Conservation (phyloP, 1,139 yeast species). For the Blastobotrys indianensis region DNA sequence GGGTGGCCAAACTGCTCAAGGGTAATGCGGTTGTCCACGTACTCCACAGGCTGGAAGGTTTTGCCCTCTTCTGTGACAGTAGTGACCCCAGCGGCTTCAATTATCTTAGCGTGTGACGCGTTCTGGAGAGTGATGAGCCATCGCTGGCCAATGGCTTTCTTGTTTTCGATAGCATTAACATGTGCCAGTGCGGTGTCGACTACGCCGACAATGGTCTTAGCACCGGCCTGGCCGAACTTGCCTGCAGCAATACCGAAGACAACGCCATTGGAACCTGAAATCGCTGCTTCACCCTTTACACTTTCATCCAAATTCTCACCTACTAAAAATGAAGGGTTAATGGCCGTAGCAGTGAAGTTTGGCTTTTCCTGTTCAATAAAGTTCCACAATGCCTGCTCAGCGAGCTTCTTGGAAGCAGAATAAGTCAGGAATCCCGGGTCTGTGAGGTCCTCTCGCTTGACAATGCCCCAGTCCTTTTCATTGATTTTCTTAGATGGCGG, state of each 20-base stretch:
- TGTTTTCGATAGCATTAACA: constrained; percentile 38
- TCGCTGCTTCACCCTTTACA: constrained; percentile 19
- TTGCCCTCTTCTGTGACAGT: no score
- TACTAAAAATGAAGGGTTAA: constrained; percentile 44
- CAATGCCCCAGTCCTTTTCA: constrained; percentile 39
- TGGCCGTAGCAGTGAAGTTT: constrained; percentile 37
- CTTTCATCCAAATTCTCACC: constrained; percentile 39
- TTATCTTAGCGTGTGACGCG: no score
- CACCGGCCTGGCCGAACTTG: background rate
- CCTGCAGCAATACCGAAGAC: constrained; percentile 20
- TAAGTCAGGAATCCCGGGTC: constrained; percentile 17
- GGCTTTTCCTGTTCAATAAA: constrained; percentile 28
- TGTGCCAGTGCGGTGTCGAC: constrained; percentile 51
- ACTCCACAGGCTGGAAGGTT: no score
- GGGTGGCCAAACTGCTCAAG: no score
- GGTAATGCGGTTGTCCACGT: no score
- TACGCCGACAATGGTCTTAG: constrained; percentile 38
- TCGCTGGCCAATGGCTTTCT: constrained; percentile 36
- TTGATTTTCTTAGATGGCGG: constrained; percentile 22
- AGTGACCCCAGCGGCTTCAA: no score
- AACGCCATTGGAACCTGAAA: constrained; percentile 27
- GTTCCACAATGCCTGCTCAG: constrained; percentile 14
- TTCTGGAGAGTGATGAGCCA: constrained; percentile 31
- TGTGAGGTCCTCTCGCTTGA: constrained; percentile 35
- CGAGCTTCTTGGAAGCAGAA: constrained; percentile 12